Evolutionary conservation across 345 rosid species (phyloP).

Genomic region (Bruguiera gymnorhiza): DNA sequence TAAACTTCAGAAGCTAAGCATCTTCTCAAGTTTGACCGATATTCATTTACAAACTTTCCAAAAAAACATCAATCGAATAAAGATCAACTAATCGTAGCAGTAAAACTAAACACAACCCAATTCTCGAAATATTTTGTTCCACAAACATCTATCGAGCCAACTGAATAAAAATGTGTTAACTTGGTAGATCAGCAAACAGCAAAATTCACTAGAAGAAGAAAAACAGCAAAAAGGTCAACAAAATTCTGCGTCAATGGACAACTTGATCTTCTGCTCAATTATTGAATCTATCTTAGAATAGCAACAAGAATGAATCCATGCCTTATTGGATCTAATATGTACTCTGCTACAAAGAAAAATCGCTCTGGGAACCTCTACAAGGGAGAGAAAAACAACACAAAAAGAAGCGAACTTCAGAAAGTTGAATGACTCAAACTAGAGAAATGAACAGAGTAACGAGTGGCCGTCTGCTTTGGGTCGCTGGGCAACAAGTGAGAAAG

Average conservation of each 20-base stretch:
- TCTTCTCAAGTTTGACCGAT: conserved; percentile 19
- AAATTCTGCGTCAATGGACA: neutral
- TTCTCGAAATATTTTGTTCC: neutral
- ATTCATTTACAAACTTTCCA: neutral
- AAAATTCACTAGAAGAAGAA: conserved; percentile 6
- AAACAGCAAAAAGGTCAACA: conserved; percentile 15
- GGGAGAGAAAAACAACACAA: neutral
- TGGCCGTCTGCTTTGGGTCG: too few relatives aligned
- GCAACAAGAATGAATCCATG: neutral
- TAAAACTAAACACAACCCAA: conserved; percentile 1
- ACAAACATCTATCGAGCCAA: neutral
- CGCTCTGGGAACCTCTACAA: neutral
- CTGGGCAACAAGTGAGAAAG: conserved; percentile 9
- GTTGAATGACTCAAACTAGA: conserved; percentile 5
- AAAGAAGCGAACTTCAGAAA: neutral
- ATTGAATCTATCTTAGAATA: conserved; percentile 3
- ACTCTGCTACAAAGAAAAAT: conserved; percentile 2
- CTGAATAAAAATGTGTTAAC: neutral
- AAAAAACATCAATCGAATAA: conserved; percentile 2
- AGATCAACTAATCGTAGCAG: neutral
- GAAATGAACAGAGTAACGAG: neutral
- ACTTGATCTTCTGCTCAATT: neutral
- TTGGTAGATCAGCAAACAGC: neutral
- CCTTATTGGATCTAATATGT: conserved; percentile 4
- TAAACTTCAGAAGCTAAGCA: conserved; percentile 22